A percentile compares a stretch with the other conserved stretches of the same genome.
Conservation (phyloP, 2,329 filamentous ascomycete species). For the Ceratocystis huliohia region DNA sequence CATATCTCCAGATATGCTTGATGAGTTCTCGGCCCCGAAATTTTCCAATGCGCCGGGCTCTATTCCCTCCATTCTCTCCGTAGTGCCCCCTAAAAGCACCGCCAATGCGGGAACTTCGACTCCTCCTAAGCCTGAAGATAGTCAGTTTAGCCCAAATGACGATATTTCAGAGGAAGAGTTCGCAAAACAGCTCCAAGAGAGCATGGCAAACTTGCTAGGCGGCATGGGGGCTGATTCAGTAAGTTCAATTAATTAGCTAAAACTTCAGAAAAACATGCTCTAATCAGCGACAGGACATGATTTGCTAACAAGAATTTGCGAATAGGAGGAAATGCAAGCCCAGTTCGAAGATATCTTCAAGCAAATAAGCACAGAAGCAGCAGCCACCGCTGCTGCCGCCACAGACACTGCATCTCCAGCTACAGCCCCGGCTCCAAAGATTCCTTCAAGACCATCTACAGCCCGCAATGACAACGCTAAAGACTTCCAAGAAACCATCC, state of each 20-base stretch:
- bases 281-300: background rate
- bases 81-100: conserved; percentile 32
- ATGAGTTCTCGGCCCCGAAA: conserved; percentile 62
- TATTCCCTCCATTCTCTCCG: conserved; percentile 23
- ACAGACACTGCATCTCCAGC: conserved; percentile 24
- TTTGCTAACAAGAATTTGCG: background rate
- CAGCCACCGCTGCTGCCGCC: conserved; percentile 26
- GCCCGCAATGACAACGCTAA: conserved; percentile 37
- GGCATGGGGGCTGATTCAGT: conserved; percentile 19
- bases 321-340: conserved; percentile 43
- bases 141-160: conserved; percentile 9
- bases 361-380: conserved; percentile 39
- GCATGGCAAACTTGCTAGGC: conserved; percentile 18
- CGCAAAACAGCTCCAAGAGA: conserved; percentile 19
- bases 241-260: background rate
- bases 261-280: background rate
- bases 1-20: conserved; percentile 61
- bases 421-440: conserved; percentile 25
- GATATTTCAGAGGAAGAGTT: conserved; percentile 20
- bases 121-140: background rate
- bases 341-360: conserved; percentile 70
- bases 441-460: conserved; percentile 30
- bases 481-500: conserved; percentile 85
- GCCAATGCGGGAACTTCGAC: background rate
- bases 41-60: conserved; percentile 11